Evolutionary conservation across 257 asterid species (phyloP), one percentile per base, ranked within the genome.

Genomic region (Solanum pinnatisectum): DNA sequence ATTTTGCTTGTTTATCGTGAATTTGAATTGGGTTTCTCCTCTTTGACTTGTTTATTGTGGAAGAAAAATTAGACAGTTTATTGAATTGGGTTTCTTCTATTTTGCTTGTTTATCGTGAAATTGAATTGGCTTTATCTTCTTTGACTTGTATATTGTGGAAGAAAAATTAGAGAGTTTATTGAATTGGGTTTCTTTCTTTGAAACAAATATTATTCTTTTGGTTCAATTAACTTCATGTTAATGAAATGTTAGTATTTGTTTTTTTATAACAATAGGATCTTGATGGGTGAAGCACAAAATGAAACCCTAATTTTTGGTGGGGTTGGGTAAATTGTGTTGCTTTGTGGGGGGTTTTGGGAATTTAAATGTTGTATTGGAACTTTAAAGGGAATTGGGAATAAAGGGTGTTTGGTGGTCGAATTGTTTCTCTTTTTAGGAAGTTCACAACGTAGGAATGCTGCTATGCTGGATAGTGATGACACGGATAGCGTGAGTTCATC

Each of bases 401-500:
- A n/a, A 76, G 85, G 83, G 83, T 42, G 10, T 33, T 89, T 79
- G 18, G 40, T 27, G 65, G 16, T 44, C 16, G 39, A 42, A 25
- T 82, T 71, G 16, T 56, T 30, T 32, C 71, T 63, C 71, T 46
- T 86, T 84, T 35, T 63, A 97, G 99, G 91, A 91, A 97, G 94
- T 91, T 93, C 98, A 72, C 96, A 91, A 44, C 95, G 94, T 92
- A 97, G 94, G 93, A 92, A 59, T 91, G 95, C 94, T 87, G 95
- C 92, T 3, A 91, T 95, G 96, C 91, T 97, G 86, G 99, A 97
- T 91, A 91, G 94, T n/a, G 98, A 96, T 89, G 99, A 97, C 86
- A 89, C 96, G 1, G 97, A 90, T 89, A 97, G 99, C 88, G 35
- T 93, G 90, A 92, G 95, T 89, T 91, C 99, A 9, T 84, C 98